phyloP scores from a whole-genome alignment of 2,329 filamentous ascomycete genomes.

The Macrophomina phaseolina region DNA sequence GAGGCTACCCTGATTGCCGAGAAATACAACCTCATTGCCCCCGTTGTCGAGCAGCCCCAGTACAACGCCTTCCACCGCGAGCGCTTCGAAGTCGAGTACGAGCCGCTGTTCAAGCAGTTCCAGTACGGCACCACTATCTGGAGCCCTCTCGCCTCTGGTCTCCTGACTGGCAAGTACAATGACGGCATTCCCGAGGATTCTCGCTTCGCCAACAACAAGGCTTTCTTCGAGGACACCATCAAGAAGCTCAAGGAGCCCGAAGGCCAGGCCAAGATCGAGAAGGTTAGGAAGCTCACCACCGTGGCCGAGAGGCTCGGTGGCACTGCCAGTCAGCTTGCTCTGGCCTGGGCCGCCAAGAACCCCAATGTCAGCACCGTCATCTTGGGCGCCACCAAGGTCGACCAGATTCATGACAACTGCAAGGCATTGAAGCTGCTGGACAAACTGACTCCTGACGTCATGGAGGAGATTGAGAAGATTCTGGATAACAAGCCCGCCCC shows the following conservation, averaged over 20 bases:
- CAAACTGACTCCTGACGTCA: constrained; percentile 47
- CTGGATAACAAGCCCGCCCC: constrained; percentile 47
- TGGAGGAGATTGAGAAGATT: constrained; percentile 48
- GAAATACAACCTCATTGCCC: constrained; percentile 66
- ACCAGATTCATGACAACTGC: constrained; percentile 57
- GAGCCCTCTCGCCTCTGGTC: constrained; percentile 61
- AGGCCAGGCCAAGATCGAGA: constrained; percentile 61
- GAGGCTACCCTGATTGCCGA: constrained; percentile 65
- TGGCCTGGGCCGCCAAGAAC: constrained; percentile 66
- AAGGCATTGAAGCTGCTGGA: constrained; percentile 51
- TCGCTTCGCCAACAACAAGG: constrained; percentile 64
- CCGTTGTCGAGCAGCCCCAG: constrained; percentile 61
- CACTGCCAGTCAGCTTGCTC: constrained; percentile 58
- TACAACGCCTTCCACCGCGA: constrained; percentile 68
- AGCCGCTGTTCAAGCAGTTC: constrained; percentile 62
- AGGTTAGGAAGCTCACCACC: constrained; percentile 61
- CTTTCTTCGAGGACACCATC: constrained; percentile 63
- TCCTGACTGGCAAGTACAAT: constrained; percentile 70
- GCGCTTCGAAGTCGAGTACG: constrained; percentile 67
- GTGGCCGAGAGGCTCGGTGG: constrained; percentile 57
- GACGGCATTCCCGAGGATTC: constrained; percentile 66
- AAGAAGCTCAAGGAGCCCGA: constrained; percentile 56
- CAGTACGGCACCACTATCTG: constrained; percentile 64
- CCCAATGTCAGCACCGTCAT: constrained; percentile 64
- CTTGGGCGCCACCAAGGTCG: constrained; percentile 57